Evolutionary conservation across 768 basidiomycete species (phyloP).

Genomic region (Termitomyces sp.): DNA sequence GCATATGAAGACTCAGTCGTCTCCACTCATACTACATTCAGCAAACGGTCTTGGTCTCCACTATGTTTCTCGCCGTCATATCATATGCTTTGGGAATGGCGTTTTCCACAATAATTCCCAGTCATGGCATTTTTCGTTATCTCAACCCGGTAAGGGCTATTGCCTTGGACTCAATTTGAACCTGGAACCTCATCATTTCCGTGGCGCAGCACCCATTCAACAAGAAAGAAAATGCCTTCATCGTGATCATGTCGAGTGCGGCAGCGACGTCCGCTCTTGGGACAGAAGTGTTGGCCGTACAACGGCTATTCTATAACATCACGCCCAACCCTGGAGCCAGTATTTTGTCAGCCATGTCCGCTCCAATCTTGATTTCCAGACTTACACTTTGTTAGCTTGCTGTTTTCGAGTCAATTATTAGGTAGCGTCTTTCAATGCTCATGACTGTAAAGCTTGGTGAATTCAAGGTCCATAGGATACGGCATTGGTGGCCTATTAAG

Average conservation of each 20-base stretch:
- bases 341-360: slow-evolving; percentile 33
- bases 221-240: slow-evolving; percentile 59
- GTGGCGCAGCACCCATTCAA: slow-evolving; percentile 52
- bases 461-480: slow-evolving; percentile 42
- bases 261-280: slow-evolving; percentile 53
- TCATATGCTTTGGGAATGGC: slow-evolving; percentile 48
- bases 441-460: neutral
- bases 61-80: slow-evolving; percentile 53
- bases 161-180: neutral
- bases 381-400: slow-evolving; percentile 19
- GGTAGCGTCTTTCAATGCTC: slow-evolving; percentile 13
- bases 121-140: slow-evolving; percentile 41
- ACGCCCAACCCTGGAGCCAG: slow-evolving; percentile 44
- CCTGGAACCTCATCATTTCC: slow-evolving; percentile 2
- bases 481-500: slow-evolving; percentile 55
- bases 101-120: slow-evolving; percentile 47
- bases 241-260: slow-evolving; percentile 56
- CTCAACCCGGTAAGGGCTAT: slow-evolving; percentile 47
- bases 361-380: neutral
- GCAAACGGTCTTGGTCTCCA: slow-evolving; percentile 53
- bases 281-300: slow-evolving; percentile 54
- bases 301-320: slow-evolving; percentile 53
- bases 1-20: neutral
- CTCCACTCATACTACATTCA: slow-evolving; percentile 19
- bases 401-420: slow-evolving; percentile 36